Evolutionary conservation across 306 rosid species (phyloP), one percentile per base, ranked within the genome.

Genomic region (Malus orientalis): DNA sequence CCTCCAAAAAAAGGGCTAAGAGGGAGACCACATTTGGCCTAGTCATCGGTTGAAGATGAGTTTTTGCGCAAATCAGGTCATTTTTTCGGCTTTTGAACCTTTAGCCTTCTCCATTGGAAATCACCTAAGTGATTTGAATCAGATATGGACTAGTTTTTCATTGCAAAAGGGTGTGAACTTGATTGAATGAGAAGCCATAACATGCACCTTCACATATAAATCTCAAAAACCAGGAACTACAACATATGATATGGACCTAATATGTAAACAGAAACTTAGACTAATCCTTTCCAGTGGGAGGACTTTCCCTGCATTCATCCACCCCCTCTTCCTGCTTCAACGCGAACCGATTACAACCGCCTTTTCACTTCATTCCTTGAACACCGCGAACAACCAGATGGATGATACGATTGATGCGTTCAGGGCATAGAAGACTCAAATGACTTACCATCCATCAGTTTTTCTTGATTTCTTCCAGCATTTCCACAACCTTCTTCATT

Each of bases 401-500:
- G 76, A 51, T 70, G 53, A 70, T 70, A 67, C 36, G 68, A 20
- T 68, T 64, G 61, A 44, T 38, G 68, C 23, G 57, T 69, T 63
- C 19, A 25, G 57, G 59, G 16, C 42, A 32, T 18, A 64, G 12
- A 67, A 11, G 51, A 51, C 67, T 69, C 33, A 32, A 60, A 60
- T 30, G 45, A 47, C 47, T 19, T 9, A 42, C 38, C 5, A 14
- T 67, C 47, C 70, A 51, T 89, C 85, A 85, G 75, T 82, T 84
- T 64, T 86, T 84, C 69, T 69, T 87, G 73, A 96, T 91, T 86
- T 92, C 98, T 71, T 78, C 88, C 68, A 96, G 99, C 98, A 96
- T 92, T 86, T 96, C 99, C 44, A 96, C 96, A 1, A 92, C 98
- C 75, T 84, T 87, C 91, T 92, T 96, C 99, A 92, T 92, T 83